Evolutionary conservation across 768 basidiomycete species (phyloP).

Genomic region (Russula olivacea): DNA sequence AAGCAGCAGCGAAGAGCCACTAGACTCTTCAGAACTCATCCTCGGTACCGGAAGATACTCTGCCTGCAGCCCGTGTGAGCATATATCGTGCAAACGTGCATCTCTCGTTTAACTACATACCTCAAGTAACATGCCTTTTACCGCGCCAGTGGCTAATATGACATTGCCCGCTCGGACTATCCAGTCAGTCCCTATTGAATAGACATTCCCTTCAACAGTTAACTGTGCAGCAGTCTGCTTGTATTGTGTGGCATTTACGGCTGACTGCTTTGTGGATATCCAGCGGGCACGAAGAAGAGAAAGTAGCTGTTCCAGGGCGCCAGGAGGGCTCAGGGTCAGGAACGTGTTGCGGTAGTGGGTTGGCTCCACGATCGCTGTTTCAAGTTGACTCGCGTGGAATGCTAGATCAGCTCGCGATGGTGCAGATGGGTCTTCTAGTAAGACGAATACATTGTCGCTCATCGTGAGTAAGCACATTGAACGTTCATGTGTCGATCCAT

Average conservation of each 20-base stretch:
- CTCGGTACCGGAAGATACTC: slow-evolving; percentile 76
- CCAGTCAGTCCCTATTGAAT: slow-evolving; percentile 76
- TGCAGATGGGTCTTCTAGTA: slow-evolving; percentile 68
- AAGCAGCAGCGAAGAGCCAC: slow-evolving; percentile 66
- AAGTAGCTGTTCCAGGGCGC: slow-evolving; percentile 68
- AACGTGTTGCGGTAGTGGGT: slow-evolving; percentile 72
- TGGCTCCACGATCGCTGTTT: slow-evolving; percentile 29
- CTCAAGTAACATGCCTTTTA: slow-evolving; percentile 84
- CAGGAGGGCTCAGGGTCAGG: slow-evolving; percentile 66
- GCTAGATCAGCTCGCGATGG: slow-evolving; percentile 60
- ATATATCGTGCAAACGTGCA: slow-evolving; percentile 2
- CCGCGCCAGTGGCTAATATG: slow-evolving; percentile 61
- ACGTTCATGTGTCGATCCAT: slow-evolving; percentile 51
- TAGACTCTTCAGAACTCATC: slow-evolving; percentile 55
- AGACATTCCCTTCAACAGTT: slow-evolving; percentile 68
- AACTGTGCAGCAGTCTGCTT: slow-evolving; percentile 54
- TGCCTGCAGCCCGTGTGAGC: slow-evolving; percentile 41
- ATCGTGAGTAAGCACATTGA: slow-evolving; percentile 73
- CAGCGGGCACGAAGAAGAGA: slow-evolving; percentile 70
- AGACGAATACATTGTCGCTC: slow-evolving; percentile 75
- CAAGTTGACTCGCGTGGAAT: slow-evolving; percentile 32
- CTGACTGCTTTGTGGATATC: slow-evolving; percentile 48
- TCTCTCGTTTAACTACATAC: slow-evolving; percentile 34
- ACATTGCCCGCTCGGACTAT: slow-evolving; percentile 76
- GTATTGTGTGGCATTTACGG: slow-evolving; percentile 39